phyloP scores from a whole-genome alignment of 2,329 filamentous ascomycete species.

The Epichloe scottii region DNA sequence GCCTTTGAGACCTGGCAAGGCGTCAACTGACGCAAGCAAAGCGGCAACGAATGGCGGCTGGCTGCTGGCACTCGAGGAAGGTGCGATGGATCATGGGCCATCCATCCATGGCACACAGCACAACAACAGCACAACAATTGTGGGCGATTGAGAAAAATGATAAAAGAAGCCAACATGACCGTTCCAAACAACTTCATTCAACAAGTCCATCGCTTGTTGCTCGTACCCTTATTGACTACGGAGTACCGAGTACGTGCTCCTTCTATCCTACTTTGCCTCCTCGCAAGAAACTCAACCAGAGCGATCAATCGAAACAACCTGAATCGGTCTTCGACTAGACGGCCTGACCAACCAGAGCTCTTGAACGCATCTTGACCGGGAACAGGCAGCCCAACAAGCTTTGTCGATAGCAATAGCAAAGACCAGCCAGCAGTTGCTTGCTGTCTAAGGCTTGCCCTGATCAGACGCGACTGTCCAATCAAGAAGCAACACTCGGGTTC shows the following conservation, averaged over 20 bases:
- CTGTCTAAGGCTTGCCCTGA: not conserved
- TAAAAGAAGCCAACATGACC: conserved; percentile 2
- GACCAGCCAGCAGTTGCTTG: not conserved
- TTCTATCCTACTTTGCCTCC: not conserved
- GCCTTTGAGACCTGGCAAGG: not conserved
- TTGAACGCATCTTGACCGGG: not conserved
- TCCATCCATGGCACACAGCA: too few species aligned
- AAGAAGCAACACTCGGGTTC: not conserved
- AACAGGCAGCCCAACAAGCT: not conserved
- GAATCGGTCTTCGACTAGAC: too few species aligned
- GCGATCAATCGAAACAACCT: not conserved
- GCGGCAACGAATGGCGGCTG: not conserved
- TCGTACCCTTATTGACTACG: not conserved
- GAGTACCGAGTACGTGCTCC: not conserved
- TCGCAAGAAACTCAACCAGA: not conserved
- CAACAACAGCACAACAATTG: too few species aligned
- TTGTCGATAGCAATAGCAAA: too few species aligned
- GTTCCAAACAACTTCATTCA: not conserved
- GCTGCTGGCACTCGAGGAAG: not conserved
- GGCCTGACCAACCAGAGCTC: conserved; percentile 1
- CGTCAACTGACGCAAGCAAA: not conserved
- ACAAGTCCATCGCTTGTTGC: not conserved
- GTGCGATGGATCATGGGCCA: not conserved
- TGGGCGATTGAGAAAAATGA: not conserved
- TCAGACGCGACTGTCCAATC: conserved; percentile 1